phyloP scores from a whole-genome alignment of 495 filamentous ascomycete species.

The Thozetella sp. region DNA sequence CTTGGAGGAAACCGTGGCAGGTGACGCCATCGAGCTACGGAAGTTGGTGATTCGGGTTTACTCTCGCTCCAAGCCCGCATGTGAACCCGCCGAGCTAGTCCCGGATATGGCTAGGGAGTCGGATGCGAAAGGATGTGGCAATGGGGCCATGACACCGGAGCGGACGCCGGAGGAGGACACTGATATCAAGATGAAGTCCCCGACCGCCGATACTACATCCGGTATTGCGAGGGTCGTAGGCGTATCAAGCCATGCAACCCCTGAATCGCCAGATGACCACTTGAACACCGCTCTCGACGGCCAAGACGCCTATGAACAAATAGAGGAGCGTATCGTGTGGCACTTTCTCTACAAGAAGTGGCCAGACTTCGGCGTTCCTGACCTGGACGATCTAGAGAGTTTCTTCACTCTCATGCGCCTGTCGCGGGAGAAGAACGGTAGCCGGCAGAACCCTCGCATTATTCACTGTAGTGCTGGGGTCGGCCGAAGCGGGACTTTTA shows the following conservation, averaged over 20 bases:
- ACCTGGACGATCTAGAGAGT: slow-evolving; percentile 73
- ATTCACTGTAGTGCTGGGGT: slow-evolving; percentile 96
- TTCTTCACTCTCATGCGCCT: slow-evolving; percentile 79
- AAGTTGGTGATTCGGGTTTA: slow-evolving; percentile 51
- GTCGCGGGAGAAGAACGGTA: slow-evolving; percentile 69
- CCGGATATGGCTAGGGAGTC: background rate
- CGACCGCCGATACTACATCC: background rate
- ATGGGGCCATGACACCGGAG: slow-evolving; percentile 1
- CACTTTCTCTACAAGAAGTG: slow-evolving; percentile 92
- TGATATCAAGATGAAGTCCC: slow-evolving; percentile 20
- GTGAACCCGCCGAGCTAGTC: background rate
- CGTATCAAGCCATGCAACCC: background rate
- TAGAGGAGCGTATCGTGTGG: slow-evolving; percentile 72
- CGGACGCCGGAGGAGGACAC: slow-evolving; percentile 8
- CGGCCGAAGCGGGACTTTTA: slow-evolving; percentile 92
- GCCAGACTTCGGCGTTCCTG: slow-evolving; percentile 92
- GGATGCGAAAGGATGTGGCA: background rate
- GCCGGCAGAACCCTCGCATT: slow-evolving; percentile 74
- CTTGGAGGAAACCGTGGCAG: slow-evolving; percentile 43
- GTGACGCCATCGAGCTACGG: slow-evolving; percentile 55
- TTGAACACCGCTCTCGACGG: background rate
- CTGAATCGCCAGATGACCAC: background rate
- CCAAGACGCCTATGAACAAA: too few species aligned
- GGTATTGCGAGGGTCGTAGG: background rate
- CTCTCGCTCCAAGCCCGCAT: background rate